These are phyloP conservation scores for Westerdykella sp. DNA, from an alignment of 2,329 filamentous ascomycete genomes.

Conservation along the genomic window DNA sequence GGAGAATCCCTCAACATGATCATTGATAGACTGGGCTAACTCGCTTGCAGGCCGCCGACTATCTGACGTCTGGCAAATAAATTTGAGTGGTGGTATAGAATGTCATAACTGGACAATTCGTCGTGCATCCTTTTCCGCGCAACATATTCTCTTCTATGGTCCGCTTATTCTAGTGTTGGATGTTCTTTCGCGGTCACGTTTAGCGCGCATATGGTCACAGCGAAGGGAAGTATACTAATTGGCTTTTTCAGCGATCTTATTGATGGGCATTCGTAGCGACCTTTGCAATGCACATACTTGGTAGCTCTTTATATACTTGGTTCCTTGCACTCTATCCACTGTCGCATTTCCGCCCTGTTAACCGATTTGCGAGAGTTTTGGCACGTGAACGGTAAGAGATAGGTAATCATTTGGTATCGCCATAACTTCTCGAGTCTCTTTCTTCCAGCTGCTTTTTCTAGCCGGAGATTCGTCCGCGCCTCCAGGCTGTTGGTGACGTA, in stretches of 20 bases:
- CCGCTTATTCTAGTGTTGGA: constrained; percentile 10
- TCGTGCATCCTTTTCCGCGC: not conserved
- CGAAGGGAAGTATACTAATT: not conserved
- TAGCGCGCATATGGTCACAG: constrained; percentile 8
- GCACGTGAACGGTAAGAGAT: too few relatives aligned
- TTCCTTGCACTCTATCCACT: too few relatives aligned
- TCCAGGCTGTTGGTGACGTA: too few relatives aligned
- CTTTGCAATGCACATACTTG: not conserved
- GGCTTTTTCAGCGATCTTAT: not conserved
- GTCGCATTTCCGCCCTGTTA: too few relatives aligned
- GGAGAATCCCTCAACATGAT: constrained; percentile 2
- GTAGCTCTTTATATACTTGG: not conserved
- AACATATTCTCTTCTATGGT: not conserved
- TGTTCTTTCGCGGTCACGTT: constrained; percentile 8
- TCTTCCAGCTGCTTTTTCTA: too few relatives aligned
- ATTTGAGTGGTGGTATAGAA: not conserved
- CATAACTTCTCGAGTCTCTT: too few relatives aligned
- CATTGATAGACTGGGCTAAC: constrained; percentile 12
- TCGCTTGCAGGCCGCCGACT: constrained; percentile 27
- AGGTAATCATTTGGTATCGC: too few relatives aligned
- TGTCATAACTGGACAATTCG: not conserved
- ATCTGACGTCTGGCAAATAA: constrained; percentile 25
- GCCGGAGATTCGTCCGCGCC: too few relatives aligned
- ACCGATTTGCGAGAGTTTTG: too few relatives aligned
- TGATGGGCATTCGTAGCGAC: not conserved